Evolutionary conservation across 805 yeast genomes (phyloP).

Genomic region (Ogataea henricii): DNA sequence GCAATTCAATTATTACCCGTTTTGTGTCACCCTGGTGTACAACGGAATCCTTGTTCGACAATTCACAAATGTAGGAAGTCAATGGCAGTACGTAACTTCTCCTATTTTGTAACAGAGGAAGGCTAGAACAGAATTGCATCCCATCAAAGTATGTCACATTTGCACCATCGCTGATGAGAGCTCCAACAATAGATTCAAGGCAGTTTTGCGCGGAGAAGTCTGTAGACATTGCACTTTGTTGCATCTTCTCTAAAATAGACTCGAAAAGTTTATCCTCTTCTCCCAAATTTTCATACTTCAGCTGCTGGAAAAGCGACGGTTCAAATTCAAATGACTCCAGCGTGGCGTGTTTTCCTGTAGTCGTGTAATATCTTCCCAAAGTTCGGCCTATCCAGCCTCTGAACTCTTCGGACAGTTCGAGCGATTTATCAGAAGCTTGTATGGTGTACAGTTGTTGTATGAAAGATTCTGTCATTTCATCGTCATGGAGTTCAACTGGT

Average conservation of each 20-base stretch:
- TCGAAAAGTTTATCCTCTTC: conserved; percentile 29
- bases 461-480: not conserved
- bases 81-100: conserved; percentile 34
- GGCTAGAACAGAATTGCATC: not conserved
- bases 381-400: conserved; percentile 36
- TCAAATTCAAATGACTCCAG: conserved; percentile 24
- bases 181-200: conserved; percentile 44
- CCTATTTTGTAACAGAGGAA: conserved; percentile 17
- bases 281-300: conserved; percentile 20
- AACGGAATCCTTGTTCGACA: conserved; percentile 25
- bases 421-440: conserved; percentile 11
- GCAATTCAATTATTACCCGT: not conserved
- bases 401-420: conserved; percentile 18
- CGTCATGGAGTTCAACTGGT: not conserved
- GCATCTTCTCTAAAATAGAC: conserved; percentile 31
- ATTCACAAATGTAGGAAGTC: conserved; percentile 37
- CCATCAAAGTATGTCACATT: no score
- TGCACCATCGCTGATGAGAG: conserved; percentile 17
- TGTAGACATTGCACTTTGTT: conserved; percentile 18
- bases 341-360: conserved; percentile 26
- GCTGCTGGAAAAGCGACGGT: conserved; percentile 12
- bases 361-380: conserved; percentile 32
- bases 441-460: conserved; percentile 26
- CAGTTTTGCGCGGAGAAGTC: conserved; percentile 27
- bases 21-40: not conserved